Percentiles rank a stretch among this genome's conserved stretches.
Conservation (phyloP, 805 yeast genomes). For the Metschnikowia matae region DNA sequence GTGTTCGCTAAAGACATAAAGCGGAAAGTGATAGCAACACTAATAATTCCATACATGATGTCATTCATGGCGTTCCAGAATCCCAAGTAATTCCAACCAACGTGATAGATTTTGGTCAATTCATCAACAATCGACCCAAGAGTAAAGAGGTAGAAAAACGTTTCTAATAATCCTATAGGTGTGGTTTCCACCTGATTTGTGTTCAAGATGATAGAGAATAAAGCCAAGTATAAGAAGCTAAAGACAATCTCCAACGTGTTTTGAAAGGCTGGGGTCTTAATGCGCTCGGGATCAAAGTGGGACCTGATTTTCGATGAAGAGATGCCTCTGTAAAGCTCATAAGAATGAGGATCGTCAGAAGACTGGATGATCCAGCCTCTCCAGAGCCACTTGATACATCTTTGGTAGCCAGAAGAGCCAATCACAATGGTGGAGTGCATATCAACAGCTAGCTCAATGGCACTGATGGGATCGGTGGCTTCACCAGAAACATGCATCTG, state of each 20-base stretch:
- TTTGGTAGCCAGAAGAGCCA: slow-evolving; percentile 76
- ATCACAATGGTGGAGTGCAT: slow-evolving; percentile 75
- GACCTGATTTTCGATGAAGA: slow-evolving; percentile 48
- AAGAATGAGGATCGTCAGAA: slow-evolving; percentile 62
- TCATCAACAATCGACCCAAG: slow-evolving; percentile 67
- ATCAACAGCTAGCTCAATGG: slow-evolving; percentile 81
- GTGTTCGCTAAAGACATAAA: slow-evolving; percentile 29
- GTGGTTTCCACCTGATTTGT: slow-evolving; percentile 41
- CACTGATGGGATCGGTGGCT: slow-evolving; percentile 65
- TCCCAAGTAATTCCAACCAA: slow-evolving; percentile 67
- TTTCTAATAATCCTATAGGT: slow-evolving; percentile 45
- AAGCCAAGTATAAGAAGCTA: slow-evolving; percentile 55
- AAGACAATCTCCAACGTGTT: slow-evolving; percentile 66
- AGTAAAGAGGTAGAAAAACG: slow-evolving; percentile 60
- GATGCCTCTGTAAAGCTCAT: slow-evolving; percentile 59
- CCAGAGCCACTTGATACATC: slow-evolving; percentile 90
- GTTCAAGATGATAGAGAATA: slow-evolving; percentile 65
- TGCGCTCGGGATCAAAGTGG: slow-evolving; percentile 79
- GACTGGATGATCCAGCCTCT: slow-evolving; percentile 88
- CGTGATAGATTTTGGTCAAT: slow-evolving; percentile 63
- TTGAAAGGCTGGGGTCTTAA: slow-evolving; percentile 83
- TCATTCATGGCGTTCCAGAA: slow-evolving; percentile 82
- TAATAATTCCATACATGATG: slow-evolving; percentile 54
- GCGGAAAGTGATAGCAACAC: slow-evolving; percentile 53
- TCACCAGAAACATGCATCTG: slow-evolving; percentile 57